Base-by-base conservation (phyloP, 1,139 yeast species). In the Nakaseomyces sp. region DNA sequence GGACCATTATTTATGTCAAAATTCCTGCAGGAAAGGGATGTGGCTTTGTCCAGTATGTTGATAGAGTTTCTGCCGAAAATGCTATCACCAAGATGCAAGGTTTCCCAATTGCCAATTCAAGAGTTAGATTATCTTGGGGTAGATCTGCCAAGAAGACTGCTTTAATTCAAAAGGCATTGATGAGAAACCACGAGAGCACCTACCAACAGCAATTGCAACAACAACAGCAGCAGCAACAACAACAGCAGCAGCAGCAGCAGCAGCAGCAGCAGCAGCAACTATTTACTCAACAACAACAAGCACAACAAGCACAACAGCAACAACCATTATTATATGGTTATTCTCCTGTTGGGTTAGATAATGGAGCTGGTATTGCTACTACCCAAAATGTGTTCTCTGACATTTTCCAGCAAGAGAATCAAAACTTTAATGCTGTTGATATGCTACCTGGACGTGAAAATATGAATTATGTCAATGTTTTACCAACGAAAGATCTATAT, bases 61-160 rank as follows among this genome's bases (percentile, higher is more conserved):
- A 73, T 40, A 68, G 87, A 49, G 75, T 74, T 47, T 81, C 81
- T 56, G 91, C 89, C 0, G 88, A 81, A 59, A 74, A 71, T 45
- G 86, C 89, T 3, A 79, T 83, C 46, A 70, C 73, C 17, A 77
- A 78, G 29, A 76, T 82, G 84, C 87, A 82, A 62, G 89, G 89
- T 1, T 81, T 74, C 57, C 74, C 77, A 33, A 77, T 82, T 49
- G 82, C 81, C 17, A 84, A 83, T 15, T 76, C 77, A 52, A 70
- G 84, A 50, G 77, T 81, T 37, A 65, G 87, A 48, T 70, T 82
- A 44, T 76, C 84, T 49, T 83, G 91, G 91, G 89, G 89, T 37
- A 72, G 77, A 52, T 48, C 58, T 65, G 56, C 54, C 3, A 53
- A 46, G 29, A 47, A 47, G 36, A 45, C 50, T 20, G 48, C 46